These are phyloP conservation scores for Apiotrichum brassicae DNA, from an alignment of 1,284 basidiomycete genomes.

Conservation along the genomic window DNA sequence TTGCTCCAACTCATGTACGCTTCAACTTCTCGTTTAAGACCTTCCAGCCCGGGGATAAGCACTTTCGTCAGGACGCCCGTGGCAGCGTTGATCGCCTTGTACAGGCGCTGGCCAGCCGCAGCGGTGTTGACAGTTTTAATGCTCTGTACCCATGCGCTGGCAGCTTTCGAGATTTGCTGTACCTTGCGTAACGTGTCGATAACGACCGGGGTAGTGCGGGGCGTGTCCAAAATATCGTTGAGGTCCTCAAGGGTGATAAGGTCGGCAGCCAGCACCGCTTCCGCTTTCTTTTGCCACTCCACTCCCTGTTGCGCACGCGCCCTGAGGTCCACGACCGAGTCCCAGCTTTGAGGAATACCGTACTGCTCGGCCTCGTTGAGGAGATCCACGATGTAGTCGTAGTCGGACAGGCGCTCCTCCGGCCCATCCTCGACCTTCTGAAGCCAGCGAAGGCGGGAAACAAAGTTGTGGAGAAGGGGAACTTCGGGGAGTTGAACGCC, in stretches of 20 bases:
- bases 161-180: conserved; percentile 34
- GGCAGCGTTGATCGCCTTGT: conserved; percentile 27
- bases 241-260: conserved; percentile 27
- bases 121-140: conserved; percentile 20
- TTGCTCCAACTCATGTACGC: conserved; percentile 26
- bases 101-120: conserved; percentile 28
- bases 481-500: conserved; percentile 43
- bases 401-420: conserved; percentile 39
- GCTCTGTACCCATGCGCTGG: conserved; percentile 29
- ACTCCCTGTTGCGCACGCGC: conserved; percentile 21
- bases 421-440: conserved; percentile 38
- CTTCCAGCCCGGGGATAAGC: conserved; percentile 31
- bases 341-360: conserved; percentile 29
- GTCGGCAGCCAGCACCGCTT: conserved; percentile 19
- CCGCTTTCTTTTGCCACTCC: conserved; percentile 24
- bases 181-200: conserved; percentile 31
- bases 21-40: conserved; percentile 34
- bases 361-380: conserved; percentile 32
- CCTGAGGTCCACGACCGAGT: conserved; percentile 28
- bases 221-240: conserved; percentile 22
- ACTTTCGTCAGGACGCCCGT: conserved; percentile 24
- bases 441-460: conserved; percentile 41
- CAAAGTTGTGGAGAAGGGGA: conserved; percentile 25
- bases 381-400: conserved; percentile 32
- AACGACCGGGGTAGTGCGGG: conserved; percentile 28